A percentile compares a stretch with the other conserved stretches of the same genome.
These are phyloP conservation scores for Coemansia sp. DNA, from an alignment of 192 early-diverging fungal species.

Conservation along the genomic window DNA sequence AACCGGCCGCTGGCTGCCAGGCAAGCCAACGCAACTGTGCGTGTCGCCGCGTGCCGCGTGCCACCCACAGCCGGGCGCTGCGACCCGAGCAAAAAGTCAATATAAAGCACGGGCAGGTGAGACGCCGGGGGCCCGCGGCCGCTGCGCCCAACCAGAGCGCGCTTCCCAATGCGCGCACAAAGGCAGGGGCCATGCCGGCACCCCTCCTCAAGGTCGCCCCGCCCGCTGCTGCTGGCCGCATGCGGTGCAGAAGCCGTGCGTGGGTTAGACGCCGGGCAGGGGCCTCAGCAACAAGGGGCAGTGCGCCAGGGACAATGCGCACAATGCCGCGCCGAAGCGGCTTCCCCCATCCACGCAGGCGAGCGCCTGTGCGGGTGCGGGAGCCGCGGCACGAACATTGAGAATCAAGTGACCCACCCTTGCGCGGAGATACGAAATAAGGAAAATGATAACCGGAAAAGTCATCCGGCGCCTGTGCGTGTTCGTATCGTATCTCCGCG, in stretches of 20 bases:
- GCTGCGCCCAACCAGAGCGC: too few relatives aligned
- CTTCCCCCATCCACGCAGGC: background rate
- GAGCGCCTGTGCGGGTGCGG: background rate
- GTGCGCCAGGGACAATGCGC: conserved; percentile 1
- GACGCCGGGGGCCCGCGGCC: too few relatives aligned
- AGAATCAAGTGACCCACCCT: background rate
- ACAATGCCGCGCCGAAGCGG: background rate
- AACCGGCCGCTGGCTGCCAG: background rate
- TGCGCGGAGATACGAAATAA: conserved; percentile 4
- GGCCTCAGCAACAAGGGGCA: background rate
- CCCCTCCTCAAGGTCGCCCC: background rate
- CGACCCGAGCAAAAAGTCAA: conserved; percentile 17
- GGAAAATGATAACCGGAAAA: conserved; percentile 3
- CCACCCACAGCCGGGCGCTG: conserved; percentile 3
- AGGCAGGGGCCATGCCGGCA: background rate
- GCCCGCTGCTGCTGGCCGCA: background rate
- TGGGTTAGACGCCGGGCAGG: background rate
- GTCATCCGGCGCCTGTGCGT: conserved; percentile 1
- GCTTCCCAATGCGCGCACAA: background rate
- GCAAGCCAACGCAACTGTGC: background rate
- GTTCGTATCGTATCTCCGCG: background rate
- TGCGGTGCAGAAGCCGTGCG: background rate
- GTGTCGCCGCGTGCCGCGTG: conserved; percentile 1
- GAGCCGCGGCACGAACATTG: background rate
- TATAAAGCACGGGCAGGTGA: background rate